Percentiles rank a stretch among this genome's conserved stretches.
Conservation (phyloP, 1,139 yeast species). For the Nakaseomyces kungkrabaensis region DNA sequence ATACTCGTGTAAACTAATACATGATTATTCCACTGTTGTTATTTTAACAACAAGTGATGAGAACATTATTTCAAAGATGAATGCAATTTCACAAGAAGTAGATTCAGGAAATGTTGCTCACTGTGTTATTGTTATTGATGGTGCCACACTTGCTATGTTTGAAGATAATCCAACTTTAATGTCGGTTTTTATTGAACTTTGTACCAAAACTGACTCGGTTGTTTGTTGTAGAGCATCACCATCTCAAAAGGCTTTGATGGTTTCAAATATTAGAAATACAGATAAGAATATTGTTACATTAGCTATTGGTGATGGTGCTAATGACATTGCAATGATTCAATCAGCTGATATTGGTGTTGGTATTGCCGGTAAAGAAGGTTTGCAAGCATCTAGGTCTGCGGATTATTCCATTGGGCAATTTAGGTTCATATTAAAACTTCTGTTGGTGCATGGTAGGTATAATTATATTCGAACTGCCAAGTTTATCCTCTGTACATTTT, state of each 20-base stretch:
- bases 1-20: slow-evolving; percentile 82
- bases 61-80: slow-evolving; percentile 36
- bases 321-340: slow-evolving; percentile 98
- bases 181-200: slow-evolving; percentile 70
- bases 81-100: slow-evolving; percentile 33
- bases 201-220: slow-evolving; percentile 82
- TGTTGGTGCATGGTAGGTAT: slow-evolving; percentile 92
- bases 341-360: slow-evolving; percentile 98
- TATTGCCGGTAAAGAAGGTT: slow-evolving; percentile 91
- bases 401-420: slow-evolving; percentile 96
- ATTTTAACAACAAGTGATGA: slow-evolving; percentile 56
- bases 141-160: slow-evolving; percentile 62
- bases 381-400: slow-evolving; percentile 91
- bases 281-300: slow-evolving; percentile 65
- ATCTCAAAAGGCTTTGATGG: slow-evolving; percentile 89
- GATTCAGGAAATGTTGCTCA: slow-evolving; percentile 75
- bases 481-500: slow-evolving; percentile 87
- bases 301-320: slow-evolving; percentile 99
- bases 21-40: slow-evolving; percentile 87
- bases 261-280: slow-evolving; percentile 58
- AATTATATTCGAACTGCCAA: slow-evolving; percentile 87
- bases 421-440: slow-evolving; percentile 66
- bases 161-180: slow-evolving; percentile 65
- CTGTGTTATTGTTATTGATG: slow-evolving; percentile 89
- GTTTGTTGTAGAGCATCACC: slow-evolving; percentile 96